Base-by-base conservation (phyloP, 768 basidiomycete genomes). In the Kwoniella bestiolae region DNA sequence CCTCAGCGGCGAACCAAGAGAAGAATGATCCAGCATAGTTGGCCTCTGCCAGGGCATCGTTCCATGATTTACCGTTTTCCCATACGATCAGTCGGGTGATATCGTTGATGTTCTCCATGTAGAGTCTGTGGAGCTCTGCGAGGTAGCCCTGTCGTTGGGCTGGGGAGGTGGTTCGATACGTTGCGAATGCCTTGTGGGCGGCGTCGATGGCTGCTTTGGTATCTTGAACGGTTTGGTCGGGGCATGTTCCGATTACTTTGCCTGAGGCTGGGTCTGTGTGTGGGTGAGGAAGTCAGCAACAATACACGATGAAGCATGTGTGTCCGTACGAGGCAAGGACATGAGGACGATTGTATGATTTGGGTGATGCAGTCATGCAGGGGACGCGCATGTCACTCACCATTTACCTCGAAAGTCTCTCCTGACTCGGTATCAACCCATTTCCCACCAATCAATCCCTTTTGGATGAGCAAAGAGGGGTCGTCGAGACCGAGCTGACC, bases 61-160 rank as follows among this genome's bases (percentile, higher is more conserved):
- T 83, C 47, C 96, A 83, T 7, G 93, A 86, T 83, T 98, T 99
- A 35, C 96, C 96, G 75, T 99, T 99, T 83, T 99, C 96, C 65
- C 89, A 77, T 56, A 91, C 92, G 70, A 96, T 91, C 64, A 99
- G 86, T 47, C 90, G 86, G 2, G 87, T 87, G 38, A 99, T 84
- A 79, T 99, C 96, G 35, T 96, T 92, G 35, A 88, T 83, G 78
- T 96, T 86, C 74, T 91, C 87, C 70, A 86, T 84, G 90, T 95
- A 90, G 59, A 95, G 84, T 21, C 82, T 80, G 80, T 86, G 90
- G 67, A 96, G 85, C 71, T 91, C 93, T 79, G 87, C 81, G 56
- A 98, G 84, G 63, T 94, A 84, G 73, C 93, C 91, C 72, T 94
- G 91, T 46, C 94, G 88, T 59, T 90, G 79, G 89, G 92, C 74